A percentile compares a stretch with the other conserved stretches of the same genome.
Evolutionary conservation across 306 rosid genomes (phyloP).

Genomic region (Sphenostylis stenocarpa): DNA sequence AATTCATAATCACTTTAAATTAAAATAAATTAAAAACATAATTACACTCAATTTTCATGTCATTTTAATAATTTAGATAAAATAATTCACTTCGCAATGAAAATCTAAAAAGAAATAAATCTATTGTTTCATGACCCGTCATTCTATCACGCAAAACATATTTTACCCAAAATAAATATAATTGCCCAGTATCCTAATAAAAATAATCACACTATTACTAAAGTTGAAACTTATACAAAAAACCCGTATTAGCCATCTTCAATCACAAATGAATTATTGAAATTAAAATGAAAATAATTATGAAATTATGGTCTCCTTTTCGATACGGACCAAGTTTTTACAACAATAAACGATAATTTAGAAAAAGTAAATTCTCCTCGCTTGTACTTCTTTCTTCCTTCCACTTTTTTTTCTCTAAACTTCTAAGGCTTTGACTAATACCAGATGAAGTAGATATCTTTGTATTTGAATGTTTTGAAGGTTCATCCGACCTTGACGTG

Average conservation of each 20-base stretch:
- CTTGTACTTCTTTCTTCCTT: slow-evolving; percentile 75
- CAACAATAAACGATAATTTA: neutral
- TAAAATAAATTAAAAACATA: too few relatives aligned
- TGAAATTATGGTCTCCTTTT: neutral
- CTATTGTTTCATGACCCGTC: too few relatives aligned
- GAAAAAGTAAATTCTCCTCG: slow-evolving; percentile 29
- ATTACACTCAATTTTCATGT: too few relatives aligned
- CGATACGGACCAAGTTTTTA: neutral
- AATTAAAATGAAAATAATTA: neutral
- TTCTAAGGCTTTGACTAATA: slow-evolving; percentile 79
- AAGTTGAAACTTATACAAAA: neutral
- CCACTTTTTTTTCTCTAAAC: slow-evolving; percentile 76
- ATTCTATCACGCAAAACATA: too few relatives aligned
- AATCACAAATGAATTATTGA: neutral
- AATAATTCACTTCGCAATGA: too few relatives aligned
- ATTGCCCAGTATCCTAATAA: neutral
- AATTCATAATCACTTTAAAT: too few relatives aligned
- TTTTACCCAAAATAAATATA: too few relatives aligned
- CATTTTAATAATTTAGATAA: too few relatives aligned
- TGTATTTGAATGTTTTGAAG: slow-evolving; percentile 45
- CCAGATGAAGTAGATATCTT: slow-evolving; percentile 56
- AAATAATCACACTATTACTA: neutral
- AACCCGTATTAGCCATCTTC: neutral
- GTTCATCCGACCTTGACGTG: slow-evolving; percentile 37
- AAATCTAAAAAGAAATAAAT: too few relatives aligned